Conservation (phyloP, 176 grass and related monocot species). For the Lolium perenne region DNA sequence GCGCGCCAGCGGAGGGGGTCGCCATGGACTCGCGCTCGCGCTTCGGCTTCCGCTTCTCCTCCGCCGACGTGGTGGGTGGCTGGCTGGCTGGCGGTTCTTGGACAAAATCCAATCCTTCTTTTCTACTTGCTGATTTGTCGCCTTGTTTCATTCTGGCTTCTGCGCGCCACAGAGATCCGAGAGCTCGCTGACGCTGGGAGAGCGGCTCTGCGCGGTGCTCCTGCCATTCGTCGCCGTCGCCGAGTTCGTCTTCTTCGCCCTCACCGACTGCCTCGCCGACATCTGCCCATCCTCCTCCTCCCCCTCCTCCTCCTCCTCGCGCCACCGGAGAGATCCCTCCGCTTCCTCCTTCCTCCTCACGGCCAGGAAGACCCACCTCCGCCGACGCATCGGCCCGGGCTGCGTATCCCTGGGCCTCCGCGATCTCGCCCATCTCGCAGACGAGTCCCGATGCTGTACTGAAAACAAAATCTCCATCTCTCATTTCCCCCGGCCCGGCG, state of each 20-base stretch:
- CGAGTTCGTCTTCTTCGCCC: slow-evolving; percentile 64
- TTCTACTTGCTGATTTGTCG: background rate
- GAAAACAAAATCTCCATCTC: background rate
- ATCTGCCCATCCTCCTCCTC: slow-evolving; percentile 21
- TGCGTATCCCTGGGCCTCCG: slow-evolving; percentile 23
- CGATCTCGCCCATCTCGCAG: slow-evolving; percentile 61
- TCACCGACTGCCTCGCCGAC: slow-evolving; percentile 63
- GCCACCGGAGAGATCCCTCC: background rate
- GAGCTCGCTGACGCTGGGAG: slow-evolving; percentile 74
- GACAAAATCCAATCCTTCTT: background rate
- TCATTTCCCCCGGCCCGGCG: background rate
- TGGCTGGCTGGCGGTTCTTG: background rate
- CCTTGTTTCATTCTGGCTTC: background rate
- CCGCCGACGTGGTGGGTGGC: slow-evolving; percentile 27
- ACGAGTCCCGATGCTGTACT: slow-evolving; percentile 77
- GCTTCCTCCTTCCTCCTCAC: slow-evolving; percentile 7
- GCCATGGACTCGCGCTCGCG: slow-evolving; percentile 45
- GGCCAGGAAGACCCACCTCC: background rate
- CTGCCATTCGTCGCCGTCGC: slow-evolving; percentile 58
- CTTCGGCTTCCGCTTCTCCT: slow-evolving; percentile 42
- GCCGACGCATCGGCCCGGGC: background rate
- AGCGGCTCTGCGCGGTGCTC: slow-evolving; percentile 62
- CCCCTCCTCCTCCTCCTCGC: background rate
- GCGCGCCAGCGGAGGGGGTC: too few species aligned
- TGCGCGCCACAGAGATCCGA: slow-evolving; percentile 37